Evolutionary conservation across 1,284 basidiomycete genomes (phyloP), one percentile per base, ranked within the genome.

Genomic region (Wolfiporia cocos): DNA sequence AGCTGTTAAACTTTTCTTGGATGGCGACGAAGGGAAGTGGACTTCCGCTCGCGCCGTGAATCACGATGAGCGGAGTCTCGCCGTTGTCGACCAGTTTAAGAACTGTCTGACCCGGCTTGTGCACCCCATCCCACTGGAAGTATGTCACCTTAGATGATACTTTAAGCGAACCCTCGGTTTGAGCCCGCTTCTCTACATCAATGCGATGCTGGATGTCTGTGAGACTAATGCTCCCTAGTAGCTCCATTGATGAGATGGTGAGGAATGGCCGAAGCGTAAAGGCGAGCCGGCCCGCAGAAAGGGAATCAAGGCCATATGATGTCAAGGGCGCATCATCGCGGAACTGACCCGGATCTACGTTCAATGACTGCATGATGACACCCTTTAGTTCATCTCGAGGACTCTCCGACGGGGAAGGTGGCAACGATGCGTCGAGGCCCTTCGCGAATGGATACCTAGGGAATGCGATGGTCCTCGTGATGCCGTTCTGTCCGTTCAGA

Each of bases 51-150:
- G 23, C 37, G 7, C 37, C 37, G 15, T 38, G 37, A 18, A 38
- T 14, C 4, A 38, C 7, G 3, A 38, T 38, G 4, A 38, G 18
- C 12, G 37, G 37, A 3, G 15, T 38, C 3, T 38, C 37, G 4
- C 37, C 37, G 10, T 18, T 20, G 17, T 38, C 24, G 14, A 38
- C 37, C 3, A 38, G 37, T 26, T 38, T 38, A 22, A 38, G 17
- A n/a, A 38, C 14, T 12, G 37, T 19, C 18, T 29, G 37, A 28
- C 37, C 37, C 14, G 37, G 17, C 37, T 18, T 20, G 21, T 22
- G 22, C n/a, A 38, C 21, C 26, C 29, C 23, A n/a, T 12, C 15
- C 37, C 37, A 38, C 11, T 38, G 7, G 23, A 38, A 38, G 21
- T n/a, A 7, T 4, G 4, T 15, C 3, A 24, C 26, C 3, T 11